Percentiles rank a stretch among this genome's conserved stretches.
phyloP scores from a whole-genome alignment of 768 basidiomycete genomes.

The Pleurotus tuoliensis region DNA sequence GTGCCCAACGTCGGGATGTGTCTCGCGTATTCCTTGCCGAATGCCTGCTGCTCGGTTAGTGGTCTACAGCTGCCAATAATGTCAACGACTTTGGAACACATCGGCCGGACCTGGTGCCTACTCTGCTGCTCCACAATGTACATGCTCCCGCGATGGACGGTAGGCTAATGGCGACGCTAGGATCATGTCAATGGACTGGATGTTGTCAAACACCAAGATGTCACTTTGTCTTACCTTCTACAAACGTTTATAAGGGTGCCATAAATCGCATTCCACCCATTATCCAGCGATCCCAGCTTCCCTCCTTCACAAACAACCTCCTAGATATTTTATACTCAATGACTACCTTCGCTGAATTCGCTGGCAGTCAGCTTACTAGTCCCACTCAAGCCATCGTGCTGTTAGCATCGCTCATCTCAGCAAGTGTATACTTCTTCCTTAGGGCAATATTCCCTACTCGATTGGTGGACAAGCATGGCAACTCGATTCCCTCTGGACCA shows the following conservation, averaged over 20 bases:
- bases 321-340: neutral
- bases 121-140: neutral
- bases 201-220: neutral
- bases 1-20: neutral
- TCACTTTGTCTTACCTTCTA: neutral
- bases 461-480: slow-evolving; percentile 14
- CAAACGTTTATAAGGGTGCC: neutral
- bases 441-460: neutral
- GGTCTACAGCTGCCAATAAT: neutral
- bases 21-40: neutral
- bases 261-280: neutral
- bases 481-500: slow-evolving; percentile 19
- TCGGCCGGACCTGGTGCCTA: neutral
- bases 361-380: slow-evolving; percentile 7
- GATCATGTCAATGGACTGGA: neutral
- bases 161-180: neutral
- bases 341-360: slow-evolving; percentile 2
- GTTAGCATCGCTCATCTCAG: slow-evolving; percentile 21
- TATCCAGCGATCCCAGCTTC: neutral
- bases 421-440: slow-evolving; percentile 17
- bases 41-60: neutral
- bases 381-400: slow-evolving; percentile 6
- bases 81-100: neutral
- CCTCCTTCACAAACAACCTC: neutral
- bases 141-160: neutral